These are phyloP conservation scores for Nakaseomyces uthaithaninus DNA, from an alignment of 1,139 yeast genomes.

Conservation along the genomic window DNA sequence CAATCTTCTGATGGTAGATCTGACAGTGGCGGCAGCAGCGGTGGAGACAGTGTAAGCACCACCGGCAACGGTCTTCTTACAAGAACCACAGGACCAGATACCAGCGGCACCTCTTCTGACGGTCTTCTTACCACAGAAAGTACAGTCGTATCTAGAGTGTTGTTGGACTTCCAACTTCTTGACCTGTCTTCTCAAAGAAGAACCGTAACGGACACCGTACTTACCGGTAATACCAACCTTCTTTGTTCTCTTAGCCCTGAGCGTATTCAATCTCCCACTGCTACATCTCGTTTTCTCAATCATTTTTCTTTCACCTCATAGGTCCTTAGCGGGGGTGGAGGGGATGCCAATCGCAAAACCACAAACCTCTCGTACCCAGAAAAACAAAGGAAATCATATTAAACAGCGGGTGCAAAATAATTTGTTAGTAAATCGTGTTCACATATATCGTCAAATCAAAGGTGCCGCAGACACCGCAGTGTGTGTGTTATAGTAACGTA, in stretches of 20 bases:
- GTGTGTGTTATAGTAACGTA: neutral
- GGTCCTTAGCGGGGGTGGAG: too few relatives aligned
- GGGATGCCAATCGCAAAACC: too few relatives aligned
- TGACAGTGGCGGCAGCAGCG: slow-evolving; percentile 99
- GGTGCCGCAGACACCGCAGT: too few relatives aligned
- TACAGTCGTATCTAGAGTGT: slow-evolving; percentile 97
- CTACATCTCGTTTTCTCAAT: too few relatives aligned
- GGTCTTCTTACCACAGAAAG: slow-evolving; percentile 99
- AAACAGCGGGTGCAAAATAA: too few relatives aligned
- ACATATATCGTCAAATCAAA: too few relatives aligned
- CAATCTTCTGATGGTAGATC: slow-evolving; percentile 99
- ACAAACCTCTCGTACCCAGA: too few relatives aligned
- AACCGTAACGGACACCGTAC: slow-evolving; percentile 99
- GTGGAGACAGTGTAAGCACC: slow-evolving; percentile 99
- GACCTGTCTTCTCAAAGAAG: slow-evolving; percentile 99
- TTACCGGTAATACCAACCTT: slow-evolving; percentile 99
- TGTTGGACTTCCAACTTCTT: slow-evolving; percentile 98
- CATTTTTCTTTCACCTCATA: too few relatives aligned
- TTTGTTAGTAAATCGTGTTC: too few relatives aligned
- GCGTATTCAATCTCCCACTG: too few relatives aligned
- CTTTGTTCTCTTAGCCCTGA: slow-evolving; percentile 99
- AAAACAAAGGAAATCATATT: too few relatives aligned
- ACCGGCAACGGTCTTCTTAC: slow-evolving; percentile 97
- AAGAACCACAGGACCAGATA: slow-evolving; percentile 95
- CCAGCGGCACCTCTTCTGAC: slow-evolving; percentile 98